Evolutionary conservation across 2,329 filamentous ascomycete species (phyloP), one percentile per base, ranked within the genome.

Genomic region (Fonsecaea nubica): DNA sequence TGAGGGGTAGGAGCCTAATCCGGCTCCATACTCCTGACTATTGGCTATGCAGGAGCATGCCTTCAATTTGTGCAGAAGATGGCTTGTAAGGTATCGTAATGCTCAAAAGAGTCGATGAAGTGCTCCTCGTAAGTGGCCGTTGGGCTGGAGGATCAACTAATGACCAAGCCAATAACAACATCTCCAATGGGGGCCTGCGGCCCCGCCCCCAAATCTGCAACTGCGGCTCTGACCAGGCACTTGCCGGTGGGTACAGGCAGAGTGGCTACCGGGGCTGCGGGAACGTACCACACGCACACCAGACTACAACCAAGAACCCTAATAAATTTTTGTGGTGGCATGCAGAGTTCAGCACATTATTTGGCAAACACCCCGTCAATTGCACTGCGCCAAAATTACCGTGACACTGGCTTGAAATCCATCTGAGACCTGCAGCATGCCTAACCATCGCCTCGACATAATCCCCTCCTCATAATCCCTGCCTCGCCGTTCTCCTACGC

Each of bases 341-440:
- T 45, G 40, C n/a, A 45, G 15, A 12, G 40, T 45, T 15, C 38
- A 42, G 15, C 38, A n/a, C 40, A 45, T 45, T 13, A 45, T 45
- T 45, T 45, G 40, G n/a, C 15, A 45, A 50, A 18, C 45, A 25
- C 9, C 9, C 12, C 21, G 8, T 30, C 45, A 50, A 50, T 18
- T 53, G 33, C 32, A 12, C 48, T 54, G 18, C 45, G 10, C 52
- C 36, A 33, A 10, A n/a, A 35, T 33, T 36, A 18, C 30, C 10
- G 18, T 45, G 30, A 38, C n/a, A 21, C 33, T 45, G 60, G 32
- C 60, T 50, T 30, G 15, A 25, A 40, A 33, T 63, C 33, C 35
- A 53, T 48, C 55, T 58, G 59, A 67, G 52, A 69, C 63, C 61
- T 66, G 60, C 65, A 72, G 62, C 32, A 21, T 55, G 25, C 25